A percentile compares a stretch with the other conserved stretches of the same genome.
Conservation (phyloP, 2,329 filamentous ascomycete genomes). For the Blumeriella jaapii region DNA sequence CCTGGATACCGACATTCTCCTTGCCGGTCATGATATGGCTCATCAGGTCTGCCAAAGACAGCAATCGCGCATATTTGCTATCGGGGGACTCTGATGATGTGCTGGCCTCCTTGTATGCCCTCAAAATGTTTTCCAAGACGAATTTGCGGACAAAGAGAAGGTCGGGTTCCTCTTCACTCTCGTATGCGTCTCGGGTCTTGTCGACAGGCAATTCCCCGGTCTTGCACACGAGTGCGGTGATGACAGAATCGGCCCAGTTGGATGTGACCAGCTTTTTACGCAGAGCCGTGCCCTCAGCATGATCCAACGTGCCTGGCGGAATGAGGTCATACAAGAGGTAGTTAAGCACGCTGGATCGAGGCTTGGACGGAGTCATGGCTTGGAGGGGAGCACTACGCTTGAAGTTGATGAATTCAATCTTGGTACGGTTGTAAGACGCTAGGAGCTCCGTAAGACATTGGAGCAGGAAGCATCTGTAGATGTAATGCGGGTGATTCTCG, state of each 20-base stretch:
- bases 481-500: slow-evolving; percentile 89
- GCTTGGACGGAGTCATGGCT: slow-evolving; percentile 78
- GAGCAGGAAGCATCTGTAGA: slow-evolving; percentile 90
- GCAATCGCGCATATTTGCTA: slow-evolving; percentile 74
- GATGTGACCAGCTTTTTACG: slow-evolving; percentile 85
- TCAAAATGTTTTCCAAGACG: slow-evolving; percentile 84
- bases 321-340: slow-evolving; percentile 79
- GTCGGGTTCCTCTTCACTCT: slow-evolving; percentile 68
- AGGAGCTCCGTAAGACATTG: slow-evolving; percentile 86
- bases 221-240: slow-evolving; percentile 79
- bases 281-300: slow-evolving; percentile 60
- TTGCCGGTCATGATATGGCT: slow-evolving; percentile 80
- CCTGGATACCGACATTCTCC: slow-evolving; percentile 44
- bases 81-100: slow-evolving; percentile 71
- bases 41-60: slow-evolving; percentile 84
- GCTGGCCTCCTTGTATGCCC: slow-evolving; percentile 82
- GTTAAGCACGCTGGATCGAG: slow-evolving; percentile 82
- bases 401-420: slow-evolving; percentile 99
- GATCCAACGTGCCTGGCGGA: slow-evolving; percentile 50
- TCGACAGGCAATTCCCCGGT: slow-evolving; percentile 65
- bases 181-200: slow-evolving; percentile 44
- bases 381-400: slow-evolving; percentile 81
- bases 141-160: slow-evolving; percentile 89
- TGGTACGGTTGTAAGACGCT: slow-evolving; percentile 84
- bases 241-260: slow-evolving; percentile 70